Conservation (phyloP, 768 basidiomycete species). For the Lentinula boryana region DNA sequence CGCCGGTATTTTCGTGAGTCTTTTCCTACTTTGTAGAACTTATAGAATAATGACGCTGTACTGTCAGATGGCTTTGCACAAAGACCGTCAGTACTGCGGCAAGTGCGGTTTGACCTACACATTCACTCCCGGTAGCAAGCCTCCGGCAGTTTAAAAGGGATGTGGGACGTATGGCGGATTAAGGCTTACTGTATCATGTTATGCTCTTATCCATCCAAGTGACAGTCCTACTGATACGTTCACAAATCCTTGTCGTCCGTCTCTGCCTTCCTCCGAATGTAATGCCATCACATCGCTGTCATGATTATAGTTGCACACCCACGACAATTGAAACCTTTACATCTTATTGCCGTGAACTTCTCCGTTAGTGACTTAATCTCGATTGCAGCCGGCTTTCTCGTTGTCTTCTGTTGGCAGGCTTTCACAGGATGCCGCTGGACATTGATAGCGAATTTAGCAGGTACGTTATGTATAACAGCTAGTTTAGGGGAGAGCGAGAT, state of each 20-base stretch:
- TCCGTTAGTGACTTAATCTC: neutral
- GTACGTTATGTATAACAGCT: neutral
- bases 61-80: slow-evolving; percentile 94
- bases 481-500: neutral
- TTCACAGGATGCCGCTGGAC: neutral
- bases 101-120: slow-evolving; percentile 88
- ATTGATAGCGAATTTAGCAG: neutral
- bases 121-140: slow-evolving; percentile 76
- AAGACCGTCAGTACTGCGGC: slow-evolving; percentile 97
- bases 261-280: neutral
- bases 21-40: neutral
- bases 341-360: neutral
- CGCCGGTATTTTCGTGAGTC: slow-evolving; percentile 77
- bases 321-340: neutral
- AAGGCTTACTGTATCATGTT: slow-evolving; percentile 1
- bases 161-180: neutral
- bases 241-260: neutral
- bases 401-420: neutral
- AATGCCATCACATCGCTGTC: neutral
- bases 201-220: slow-evolving; percentile 3
- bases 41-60: slow-evolving; percentile 16
- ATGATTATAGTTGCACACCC: neutral
- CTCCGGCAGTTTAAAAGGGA: slow-evolving; percentile 53
- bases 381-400: neutral
- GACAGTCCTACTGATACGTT: neutral